Base-by-base conservation (phyloP, 2,329 filamentous ascomycete genomes). In the Fusarium sp. region DNA sequence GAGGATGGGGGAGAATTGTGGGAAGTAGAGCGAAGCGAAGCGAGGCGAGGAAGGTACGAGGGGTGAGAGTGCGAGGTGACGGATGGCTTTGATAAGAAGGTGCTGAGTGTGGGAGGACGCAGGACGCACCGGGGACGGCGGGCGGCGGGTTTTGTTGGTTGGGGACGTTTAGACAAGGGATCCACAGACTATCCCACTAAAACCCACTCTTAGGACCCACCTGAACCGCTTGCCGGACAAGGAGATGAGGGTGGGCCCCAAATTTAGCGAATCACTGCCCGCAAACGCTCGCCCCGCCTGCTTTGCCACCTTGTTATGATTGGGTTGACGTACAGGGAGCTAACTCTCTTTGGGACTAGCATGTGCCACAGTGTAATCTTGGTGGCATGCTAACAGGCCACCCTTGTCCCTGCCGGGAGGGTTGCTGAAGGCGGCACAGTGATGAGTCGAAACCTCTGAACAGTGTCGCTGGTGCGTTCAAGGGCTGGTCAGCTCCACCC, bases 261-360 rank as follows among this genome's bases (percentile, higher is more conserved):
- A 60, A 75, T 65, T 71, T 75, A 77, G 77, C 82, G 77, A 83
- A 83, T 83, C 72, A 79, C 48, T 48, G 39, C 37, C 71, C 52
- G 70, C 69, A 68, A 74, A 68, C 70, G 64, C 54, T 27, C 71
- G 76, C 66, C 77, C 72, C 78, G 76, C 73, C 57, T 34, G 61
- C 72, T 75, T 83, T 76, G 80, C 81, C 82, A 82, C 82, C 77
- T 63, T 62, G 58, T 57, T 70, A 66, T 81, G 78, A 82, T 82
- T 83, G 81, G 81, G 70, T 66, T 72, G 73, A 67, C 60, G 41
- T 63, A 68, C 70, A 76, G 58, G 8, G 20, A 58, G 65, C 78
- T 79, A 80, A 61, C 25, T 59, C 61, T n/a, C 18, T n/a, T 9
- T 6, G 27, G 73, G 73, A 34, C 64, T 79, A 80, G 79, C 39